Conservation (phyloP, 2,329 filamentous ascomycete species). For the Aspergillus latus region DNA sequence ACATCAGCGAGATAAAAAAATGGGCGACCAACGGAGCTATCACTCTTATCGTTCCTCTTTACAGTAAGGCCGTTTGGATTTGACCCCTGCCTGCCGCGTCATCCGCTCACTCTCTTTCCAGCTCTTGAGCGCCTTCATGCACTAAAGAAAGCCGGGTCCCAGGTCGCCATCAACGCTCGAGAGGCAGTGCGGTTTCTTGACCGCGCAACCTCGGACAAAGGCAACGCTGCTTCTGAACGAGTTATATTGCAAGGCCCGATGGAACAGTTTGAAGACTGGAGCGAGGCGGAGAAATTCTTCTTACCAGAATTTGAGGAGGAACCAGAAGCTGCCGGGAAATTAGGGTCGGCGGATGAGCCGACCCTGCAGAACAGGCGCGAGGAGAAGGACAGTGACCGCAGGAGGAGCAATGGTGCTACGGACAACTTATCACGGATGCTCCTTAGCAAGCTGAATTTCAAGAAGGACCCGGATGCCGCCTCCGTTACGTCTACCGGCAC, state of each 20-base stretch:
- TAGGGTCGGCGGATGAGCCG: slow-evolving; percentile 19
- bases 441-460: slow-evolving; percentile 49
- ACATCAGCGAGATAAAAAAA: slow-evolving; percentile 54
- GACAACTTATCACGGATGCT: slow-evolving; percentile 50
- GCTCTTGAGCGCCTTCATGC: slow-evolving; percentile 49
- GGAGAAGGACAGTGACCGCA: slow-evolving; percentile 22
- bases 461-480: slow-evolving; percentile 40
- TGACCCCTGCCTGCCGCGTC: background rate
- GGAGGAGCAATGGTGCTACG: slow-evolving; percentile 25
- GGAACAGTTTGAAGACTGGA: slow-evolving; percentile 50
- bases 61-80: slow-evolving; percentile 42
- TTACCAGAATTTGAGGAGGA: slow-evolving; percentile 47
- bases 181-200: slow-evolving; percentile 55
- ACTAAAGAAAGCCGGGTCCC: slow-evolving; percentile 47
- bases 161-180: slow-evolving; percentile 51
- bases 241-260: slow-evolving; percentile 51
- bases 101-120: slow-evolving; percentile 24
- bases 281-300: slow-evolving; percentile 48
- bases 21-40: slow-evolving; percentile 52
- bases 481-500: slow-evolving; percentile 45
- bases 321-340: slow-evolving; percentile 26
- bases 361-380: slow-evolving; percentile 21
- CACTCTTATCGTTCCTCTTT: slow-evolving; percentile 52
- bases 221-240: slow-evolving; percentile 43
- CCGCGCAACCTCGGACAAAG: slow-evolving; percentile 49